Percentiles rank a stretch among this genome's conserved stretches.
Conservation (phyloP, 192 early-diverging fungal species). For the Thamnidium elegans region DNA sequence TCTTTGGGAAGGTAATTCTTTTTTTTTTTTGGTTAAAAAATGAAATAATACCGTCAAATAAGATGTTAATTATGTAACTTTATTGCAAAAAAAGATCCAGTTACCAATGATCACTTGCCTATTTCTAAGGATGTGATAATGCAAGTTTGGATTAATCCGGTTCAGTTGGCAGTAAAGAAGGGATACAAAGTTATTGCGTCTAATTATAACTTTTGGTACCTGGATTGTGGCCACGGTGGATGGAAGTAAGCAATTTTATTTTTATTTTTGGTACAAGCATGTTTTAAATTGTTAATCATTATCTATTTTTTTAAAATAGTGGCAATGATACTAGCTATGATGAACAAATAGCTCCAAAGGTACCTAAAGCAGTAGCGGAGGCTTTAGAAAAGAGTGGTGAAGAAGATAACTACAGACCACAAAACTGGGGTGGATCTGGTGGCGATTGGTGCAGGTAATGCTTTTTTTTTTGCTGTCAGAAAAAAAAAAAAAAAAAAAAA, state of each 20-base stretch:
- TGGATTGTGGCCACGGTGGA: slow-evolving; percentile 76
- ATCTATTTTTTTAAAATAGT: slow-evolving; percentile 23
- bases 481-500: not conserved
- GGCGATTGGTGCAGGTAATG: slow-evolving; percentile 65
- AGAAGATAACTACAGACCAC: slow-evolving; percentile 26
- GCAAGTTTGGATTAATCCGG: slow-evolving; percentile 71
- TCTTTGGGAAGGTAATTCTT: slow-evolving; percentile 71
- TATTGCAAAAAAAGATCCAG: slow-evolving; percentile 40
- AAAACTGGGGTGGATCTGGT: slow-evolving; percentile 45
- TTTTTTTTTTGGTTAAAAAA: too few species aligned
- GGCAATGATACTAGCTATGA: slow-evolving; percentile 58
- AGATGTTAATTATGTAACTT: too few species aligned
- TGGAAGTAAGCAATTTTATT: slow-evolving; percentile 50
- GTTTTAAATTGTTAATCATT: not conserved
- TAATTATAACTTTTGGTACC: slow-evolving; percentile 64
- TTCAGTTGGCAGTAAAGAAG: slow-evolving; percentile 50
- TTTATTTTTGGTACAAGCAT: not conserved
- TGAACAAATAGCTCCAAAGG: slow-evolving; percentile 30
- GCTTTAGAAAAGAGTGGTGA: slow-evolving; percentile 28
- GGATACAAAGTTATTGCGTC: slow-evolving; percentile 70
- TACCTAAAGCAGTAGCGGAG: slow-evolving; percentile 28
- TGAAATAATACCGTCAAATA: not conserved
- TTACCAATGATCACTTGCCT: slow-evolving; percentile 43
- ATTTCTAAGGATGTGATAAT: slow-evolving; percentile 58
- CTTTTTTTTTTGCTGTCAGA: not conserved